Percentiles rank a stretch among this genome's conserved stretches.
Conservation (phyloP, 192 early-diverging fungal species). For the Helicostylum pulchrum region DNA sequence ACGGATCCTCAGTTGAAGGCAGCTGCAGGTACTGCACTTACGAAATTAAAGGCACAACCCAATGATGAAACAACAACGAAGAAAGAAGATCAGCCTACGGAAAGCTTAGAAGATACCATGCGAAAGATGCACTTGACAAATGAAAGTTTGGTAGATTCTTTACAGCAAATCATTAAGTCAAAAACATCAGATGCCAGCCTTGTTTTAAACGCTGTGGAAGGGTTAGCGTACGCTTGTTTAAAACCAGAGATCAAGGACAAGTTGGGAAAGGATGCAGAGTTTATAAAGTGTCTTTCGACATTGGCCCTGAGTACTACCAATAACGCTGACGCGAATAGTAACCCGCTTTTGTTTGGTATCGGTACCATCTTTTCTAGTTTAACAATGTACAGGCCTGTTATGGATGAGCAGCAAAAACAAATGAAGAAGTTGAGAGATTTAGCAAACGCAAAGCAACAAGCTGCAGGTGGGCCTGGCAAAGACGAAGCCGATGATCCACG, state of each 20-base stretch:
- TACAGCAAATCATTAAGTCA: conserved; percentile 51
- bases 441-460: conserved; percentile 24
- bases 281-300: conserved; percentile 58
- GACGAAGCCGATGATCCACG: conserved; percentile 45
- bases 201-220: conserved; percentile 65
- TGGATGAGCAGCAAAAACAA: conserved; percentile 80
- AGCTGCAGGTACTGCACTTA: conserved; percentile 55
- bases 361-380: conserved; percentile 76
- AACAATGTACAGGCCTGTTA: conserved; percentile 60
- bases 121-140: conserved; percentile 25
- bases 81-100: conserved; percentile 21
- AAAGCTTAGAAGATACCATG: conserved; percentile 37
- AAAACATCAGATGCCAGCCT: conserved; percentile 31
- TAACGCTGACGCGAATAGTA: conserved; percentile 35
- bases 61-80: background rate
- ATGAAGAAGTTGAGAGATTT: conserved; percentile 61
- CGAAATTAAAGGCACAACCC: conserved; percentile 48
- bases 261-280: conserved; percentile 51
- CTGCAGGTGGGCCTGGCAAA: background rate
- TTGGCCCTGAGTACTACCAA: conserved; percentile 42
- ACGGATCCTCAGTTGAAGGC: conserved; percentile 48
- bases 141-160: conserved; percentile 47
- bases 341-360: conserved; percentile 66
- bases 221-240: conserved; percentile 78
- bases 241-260: conserved; percentile 66